Base-by-base conservation (phyloP, 75 land plant species). In the Pinus tabuliformis region DNA sequence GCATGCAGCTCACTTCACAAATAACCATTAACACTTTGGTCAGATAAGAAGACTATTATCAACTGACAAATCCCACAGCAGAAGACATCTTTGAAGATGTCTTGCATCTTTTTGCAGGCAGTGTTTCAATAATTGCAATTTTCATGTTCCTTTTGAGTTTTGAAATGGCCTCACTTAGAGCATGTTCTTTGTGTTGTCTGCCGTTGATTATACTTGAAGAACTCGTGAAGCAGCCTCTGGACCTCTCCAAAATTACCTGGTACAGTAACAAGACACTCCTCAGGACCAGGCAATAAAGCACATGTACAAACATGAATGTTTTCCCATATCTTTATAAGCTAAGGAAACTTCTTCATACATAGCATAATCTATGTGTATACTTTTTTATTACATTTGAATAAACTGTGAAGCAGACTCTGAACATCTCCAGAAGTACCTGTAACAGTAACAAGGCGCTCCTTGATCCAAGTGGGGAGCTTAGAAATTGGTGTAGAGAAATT, bases 391-490 rank as follows among this genome's bases (percentile, higher is more conserved):
- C 17, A 9, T 37, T 68, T 42, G 78, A 91, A 97, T 80, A 96
- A 97, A 75, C 88, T 92, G 81, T 82, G 85, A 42, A 92, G 82
- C 75, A 77, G 62, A 70, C 78, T 82, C 36, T 94, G 95, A 16
- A 91, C 98, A 76, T 94, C 92, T 36, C 95, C 94, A 87, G 86
- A 97, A 54, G 66, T 86, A 45, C 83, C 81, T 37, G 84, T 84
- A 20, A 83, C 74, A 77, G 75, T 78, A 59, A 96, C 83, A 49
- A 97, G 84, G 54, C 80, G 84, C 72, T 85, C 83, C 62, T 88
- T 95, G n/a, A 97, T 97, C 99, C 99, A 97, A 75, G 57, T 77
- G 7, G 99, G 99, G 14, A 97, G 88, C 83, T 97, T 97, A 76
- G 88, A 81, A 18, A 87, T 79, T 39, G 98, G 92, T 37, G 84